Percentiles rank a stretch among this genome's conserved stretches.
These are phyloP conservation scores for Fusarium domesticum DNA, from an alignment of 2,329 filamentous ascomycete species.

Conservation along the genomic window DNA sequence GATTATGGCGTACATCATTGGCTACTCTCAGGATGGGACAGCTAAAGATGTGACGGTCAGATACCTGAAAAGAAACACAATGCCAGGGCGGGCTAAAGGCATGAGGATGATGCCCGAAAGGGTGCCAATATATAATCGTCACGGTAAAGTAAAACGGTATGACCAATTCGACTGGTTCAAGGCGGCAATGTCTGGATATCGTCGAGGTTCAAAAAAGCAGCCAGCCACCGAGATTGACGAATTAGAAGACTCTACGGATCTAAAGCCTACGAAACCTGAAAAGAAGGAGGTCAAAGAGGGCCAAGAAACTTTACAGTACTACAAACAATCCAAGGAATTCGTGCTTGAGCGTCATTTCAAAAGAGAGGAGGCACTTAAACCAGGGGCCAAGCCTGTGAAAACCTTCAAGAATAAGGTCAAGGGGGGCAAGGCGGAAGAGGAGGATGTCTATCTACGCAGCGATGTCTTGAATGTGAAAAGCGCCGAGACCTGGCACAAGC, in stretches of 20 bases:
- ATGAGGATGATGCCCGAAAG: slow-evolving; percentile 76
- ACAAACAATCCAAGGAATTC: slow-evolving; percentile 82
- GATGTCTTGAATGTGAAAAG: slow-evolving; percentile 86
- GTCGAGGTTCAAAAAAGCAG: slow-evolving; percentile 43
- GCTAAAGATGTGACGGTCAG: slow-evolving; percentile 93
- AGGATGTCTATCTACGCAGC: slow-evolving; percentile 74
- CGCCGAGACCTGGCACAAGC: slow-evolving; percentile 96
- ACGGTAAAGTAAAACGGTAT: slow-evolving; percentile 73
- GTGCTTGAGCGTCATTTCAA: slow-evolving; percentile 83
- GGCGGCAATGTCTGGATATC: slow-evolving; percentile 71
- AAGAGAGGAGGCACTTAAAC: slow-evolving; percentile 82
- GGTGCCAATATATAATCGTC: slow-evolving; percentile 71
- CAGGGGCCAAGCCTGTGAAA: slow-evolving; percentile 66
- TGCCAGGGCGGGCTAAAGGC: slow-evolving; percentile 89
- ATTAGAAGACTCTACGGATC: slow-evolving; percentile 72
- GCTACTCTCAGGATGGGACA: slow-evolving; percentile 77
- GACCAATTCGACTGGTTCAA: slow-evolving; percentile 89
- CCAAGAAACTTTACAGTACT: slow-evolving; percentile 80
- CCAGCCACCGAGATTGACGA: slow-evolving; percentile 71
- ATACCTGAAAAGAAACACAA: slow-evolving; percentile 76
- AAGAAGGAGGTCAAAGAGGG: slow-evolving; percentile 72
- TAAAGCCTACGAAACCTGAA: slow-evolving; percentile 69
- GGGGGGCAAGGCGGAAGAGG: slow-evolving; percentile 67
- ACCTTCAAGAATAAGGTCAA: slow-evolving; percentile 74
- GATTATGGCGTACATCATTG: slow-evolving; percentile 84